Evolutionary conservation across 2,329 filamentous ascomycete genomes (phyloP), one percentile per base, ranked within the genome.

Genomic region (Cercospora nicotianae): DNA sequence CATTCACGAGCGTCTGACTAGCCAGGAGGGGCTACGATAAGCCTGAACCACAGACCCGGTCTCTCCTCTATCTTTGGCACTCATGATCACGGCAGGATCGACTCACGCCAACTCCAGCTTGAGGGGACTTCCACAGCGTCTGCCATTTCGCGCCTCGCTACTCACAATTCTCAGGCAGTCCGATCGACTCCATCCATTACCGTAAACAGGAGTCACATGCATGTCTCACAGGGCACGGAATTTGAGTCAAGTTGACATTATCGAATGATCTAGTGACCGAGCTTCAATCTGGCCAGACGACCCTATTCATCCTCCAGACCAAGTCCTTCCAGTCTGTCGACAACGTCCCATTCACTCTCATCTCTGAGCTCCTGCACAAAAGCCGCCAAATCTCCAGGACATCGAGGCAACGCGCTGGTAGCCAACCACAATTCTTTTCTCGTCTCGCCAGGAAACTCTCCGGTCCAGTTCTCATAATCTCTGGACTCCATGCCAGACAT

Each of bases 381-480:
- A 16, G 20, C 33, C 6, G n/a, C 30, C 39, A 60, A 28, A 26
- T 66, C 63, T 30, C 61, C 36, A 31, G 67, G 67, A 57, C 61
- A 65, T 1, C 62, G 20, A 23, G 68, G 68, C 42, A 65, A 20
- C 31, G 53, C 39, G 16, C 60, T 59, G 3, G 51, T 63, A 4
- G 68, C 68, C 20, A 58, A 20, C 68, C 68, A 70, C 36, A 8
- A 1, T 4, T 53, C 26, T 8, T 64, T 51, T 39, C 63, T 30
- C 9, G 18, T 26, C 18, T 26, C 48, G 33, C 28, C 59, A 10
- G 69, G 69, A 28, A 72, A 73, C 31, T 66, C 60, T 1, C 72
- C 72, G 18, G 13, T 59, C 71, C 71, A 74, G 10, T 20, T 57
- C 59, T 70, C 72, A 60, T 70, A 73, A 39, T 69, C 66, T 60